Percentiles rank a stretch among this genome's conserved stretches.
Evolutionary conservation across 192 early-diverging fungal species (phyloP).

Genomic region (Umbelopsis sp.): DNA sequence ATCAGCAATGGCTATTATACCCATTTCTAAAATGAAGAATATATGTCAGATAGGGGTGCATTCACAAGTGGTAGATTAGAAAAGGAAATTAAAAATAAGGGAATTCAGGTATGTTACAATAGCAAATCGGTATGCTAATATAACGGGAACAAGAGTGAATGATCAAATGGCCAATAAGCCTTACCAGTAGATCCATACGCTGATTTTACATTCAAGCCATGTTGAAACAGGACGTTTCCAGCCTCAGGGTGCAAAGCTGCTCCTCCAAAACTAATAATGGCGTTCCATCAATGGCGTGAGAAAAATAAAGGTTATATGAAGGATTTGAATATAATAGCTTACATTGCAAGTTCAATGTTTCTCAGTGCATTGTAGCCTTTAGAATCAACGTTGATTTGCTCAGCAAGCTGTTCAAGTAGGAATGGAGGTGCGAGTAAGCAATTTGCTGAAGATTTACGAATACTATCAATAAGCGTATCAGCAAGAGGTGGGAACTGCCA

Average conservation of each 20-base stretch:
- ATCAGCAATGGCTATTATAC: neutral
- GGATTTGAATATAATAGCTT: neutral
- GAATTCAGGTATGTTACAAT: no score
- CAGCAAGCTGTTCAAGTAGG: neutral
- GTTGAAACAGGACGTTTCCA: neutral
- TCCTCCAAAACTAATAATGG: neutral
- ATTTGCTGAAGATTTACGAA: neutral
- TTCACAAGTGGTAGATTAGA: no score
- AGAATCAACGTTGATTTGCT: neutral
- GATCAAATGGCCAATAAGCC: no score
- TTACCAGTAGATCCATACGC: conserved; percentile 23
- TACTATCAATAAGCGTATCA: neutral
- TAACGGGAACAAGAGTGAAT: no score
- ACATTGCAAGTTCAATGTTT: neutral
- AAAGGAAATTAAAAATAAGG: no score
- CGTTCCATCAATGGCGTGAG: no score
- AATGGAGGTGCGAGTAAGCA: neutral
- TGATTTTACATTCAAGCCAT: conserved; percentile 1
- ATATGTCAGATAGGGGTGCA: no score
- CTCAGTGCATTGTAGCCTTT: neutral
- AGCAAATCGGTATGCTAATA: neutral
- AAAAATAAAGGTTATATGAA: no score
- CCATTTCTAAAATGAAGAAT: conserved; percentile 12
- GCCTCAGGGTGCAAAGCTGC: conserved; percentile 17
- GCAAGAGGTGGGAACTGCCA: neutral